Percentiles rank a stretch among this genome's conserved stretches.
These are phyloP conservation scores for Guyanaporus albipodus DNA, from an alignment of 768 basidiomycete species.

Conservation along the genomic window DNA sequence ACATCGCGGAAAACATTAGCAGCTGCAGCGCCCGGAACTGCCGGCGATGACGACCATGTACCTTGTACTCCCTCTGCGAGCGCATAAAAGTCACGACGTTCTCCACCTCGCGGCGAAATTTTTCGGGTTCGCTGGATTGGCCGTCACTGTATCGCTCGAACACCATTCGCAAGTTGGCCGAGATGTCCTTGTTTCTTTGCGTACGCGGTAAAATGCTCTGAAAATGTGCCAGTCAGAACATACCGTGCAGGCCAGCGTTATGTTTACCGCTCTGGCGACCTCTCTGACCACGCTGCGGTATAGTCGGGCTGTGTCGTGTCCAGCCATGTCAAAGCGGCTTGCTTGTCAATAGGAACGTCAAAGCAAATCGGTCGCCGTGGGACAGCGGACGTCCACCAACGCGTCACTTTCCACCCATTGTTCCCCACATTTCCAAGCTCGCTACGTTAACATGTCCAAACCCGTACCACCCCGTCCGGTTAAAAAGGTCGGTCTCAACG, in stretches of 20 bases:
- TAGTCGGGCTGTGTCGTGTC: slow-evolving; percentile 12
- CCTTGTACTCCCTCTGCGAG: slow-evolving; percentile 77
- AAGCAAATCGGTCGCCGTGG: slow-evolving; percentile 14
- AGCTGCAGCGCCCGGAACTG: not conserved
- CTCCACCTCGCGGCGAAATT: slow-evolving; percentile 47
- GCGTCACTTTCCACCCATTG: slow-evolving; percentile 12
- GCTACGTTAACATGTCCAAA: slow-evolving; percentile 13
- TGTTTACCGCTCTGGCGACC: slow-evolving; percentile 25
- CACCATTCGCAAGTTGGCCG: slow-evolving; percentile 50
- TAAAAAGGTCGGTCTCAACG: slow-evolving; percentile 16
- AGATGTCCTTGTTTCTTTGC: slow-evolving; percentile 40
- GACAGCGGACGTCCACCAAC: slow-evolving; percentile 9
- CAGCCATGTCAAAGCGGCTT: slow-evolving; percentile 25
- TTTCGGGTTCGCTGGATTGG: slow-evolving; percentile 16
- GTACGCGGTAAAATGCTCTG: slow-evolving; percentile 40
- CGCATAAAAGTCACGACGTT: slow-evolving; percentile 64
- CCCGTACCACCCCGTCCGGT: slow-evolving; percentile 5
- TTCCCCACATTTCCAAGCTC: slow-evolving; percentile 14
- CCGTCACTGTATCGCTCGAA: slow-evolving; percentile 43
- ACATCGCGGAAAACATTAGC: not conserved
- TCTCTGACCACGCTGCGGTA: slow-evolving; percentile 33
- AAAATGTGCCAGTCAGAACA: not conserved
- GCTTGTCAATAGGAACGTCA: too few species aligned
- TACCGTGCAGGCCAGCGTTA: not conserved
- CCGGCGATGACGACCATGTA: slow-evolving; percentile 18